These are phyloP conservation scores for Silene noctiflora DNA, from an alignment of 179 eudicot genomes.

Conservation along the genomic window DNA sequence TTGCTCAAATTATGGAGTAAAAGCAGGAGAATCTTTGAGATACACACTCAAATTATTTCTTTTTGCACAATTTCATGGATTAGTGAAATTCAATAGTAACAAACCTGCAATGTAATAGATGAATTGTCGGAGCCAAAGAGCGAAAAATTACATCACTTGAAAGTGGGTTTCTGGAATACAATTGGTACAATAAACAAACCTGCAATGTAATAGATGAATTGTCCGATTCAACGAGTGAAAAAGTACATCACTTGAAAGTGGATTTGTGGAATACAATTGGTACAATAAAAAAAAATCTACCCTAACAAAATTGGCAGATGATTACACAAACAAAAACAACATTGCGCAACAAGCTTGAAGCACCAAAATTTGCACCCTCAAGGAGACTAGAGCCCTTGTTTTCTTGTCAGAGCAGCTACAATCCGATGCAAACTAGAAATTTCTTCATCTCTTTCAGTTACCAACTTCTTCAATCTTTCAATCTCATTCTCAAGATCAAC, in stretches of 20 bases:
- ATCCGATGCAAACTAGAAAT: constrained; percentile 67
- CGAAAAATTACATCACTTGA: too few relatives aligned
- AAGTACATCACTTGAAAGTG: background rate
- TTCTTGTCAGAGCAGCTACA: constrained; percentile 66
- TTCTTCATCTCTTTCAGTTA: constrained; percentile 58
- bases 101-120: background rate
- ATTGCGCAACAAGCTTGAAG: background rate
- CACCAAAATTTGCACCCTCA: too few relatives aligned
- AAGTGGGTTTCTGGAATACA: background rate
- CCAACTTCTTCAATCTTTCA: constrained; percentile 53
- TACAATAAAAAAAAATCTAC: background rate
- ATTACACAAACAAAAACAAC: too few relatives aligned
- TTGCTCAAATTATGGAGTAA: too few relatives aligned
- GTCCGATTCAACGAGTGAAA: too few relatives aligned
- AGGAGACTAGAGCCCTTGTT: constrained; percentile 59
- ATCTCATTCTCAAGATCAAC: constrained; percentile 58
- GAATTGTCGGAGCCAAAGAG: too few relatives aligned
- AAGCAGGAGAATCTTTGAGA: too few relatives aligned
- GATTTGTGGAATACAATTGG: background rate
- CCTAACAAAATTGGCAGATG: too few relatives aligned
- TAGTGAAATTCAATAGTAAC: background rate
- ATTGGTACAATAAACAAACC: background rate
- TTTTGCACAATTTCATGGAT: background rate
- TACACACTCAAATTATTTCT: background rate
- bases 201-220: too few relatives aligned